These are phyloP conservation scores for Heritiera littoralis DNA, from an alignment of 345 rosid genomes.

Conservation along the genomic window DNA sequence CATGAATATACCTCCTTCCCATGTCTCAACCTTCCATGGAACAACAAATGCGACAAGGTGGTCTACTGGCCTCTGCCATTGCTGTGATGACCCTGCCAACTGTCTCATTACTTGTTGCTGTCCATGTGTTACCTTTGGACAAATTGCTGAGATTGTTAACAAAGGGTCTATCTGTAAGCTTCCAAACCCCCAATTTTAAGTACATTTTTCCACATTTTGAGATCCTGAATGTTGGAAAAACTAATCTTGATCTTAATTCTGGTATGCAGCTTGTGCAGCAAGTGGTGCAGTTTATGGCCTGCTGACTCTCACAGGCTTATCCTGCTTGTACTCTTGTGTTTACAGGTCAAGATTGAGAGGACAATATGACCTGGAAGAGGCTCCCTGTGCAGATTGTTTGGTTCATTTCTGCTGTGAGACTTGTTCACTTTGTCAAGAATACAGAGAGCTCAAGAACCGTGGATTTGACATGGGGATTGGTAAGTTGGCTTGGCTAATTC, in stretches of 20 bases:
- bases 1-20: slow-evolving; percentile 31
- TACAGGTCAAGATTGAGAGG: slow-evolving; percentile 48
- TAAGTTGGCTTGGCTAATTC: neutral
- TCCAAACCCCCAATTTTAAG: neutral
- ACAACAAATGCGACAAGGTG: slow-evolving; percentile 23
- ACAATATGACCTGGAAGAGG: slow-evolving; percentile 47
- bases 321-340: slow-evolving; percentile 47
- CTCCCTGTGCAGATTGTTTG: slow-evolving; percentile 53
- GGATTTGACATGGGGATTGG: slow-evolving; percentile 62
- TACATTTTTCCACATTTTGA: neutral
- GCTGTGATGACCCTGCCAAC: slow-evolving; percentile 48
- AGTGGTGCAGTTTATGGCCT: slow-evolving; percentile 47
- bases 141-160: slow-evolving; percentile 47
- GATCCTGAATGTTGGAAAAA: neutral
- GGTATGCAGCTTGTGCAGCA: slow-evolving; percentile 40
- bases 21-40: slow-evolving; percentile 8
- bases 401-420: slow-evolving; percentile 51
- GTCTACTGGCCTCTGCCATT: slow-evolving; percentile 56
- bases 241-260: neutral
- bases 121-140: slow-evolving; percentile 54
- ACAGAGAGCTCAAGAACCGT: slow-evolving; percentile 49
- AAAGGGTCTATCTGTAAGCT: slow-evolving; percentile 42
- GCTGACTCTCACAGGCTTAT: slow-evolving; percentile 34
- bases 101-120: slow-evolving; percentile 45
- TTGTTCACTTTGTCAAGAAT: slow-evolving; percentile 54